Base-by-base conservation (phyloP, 177 flowering plant genomes). In the Vitis hybrid region DNA sequence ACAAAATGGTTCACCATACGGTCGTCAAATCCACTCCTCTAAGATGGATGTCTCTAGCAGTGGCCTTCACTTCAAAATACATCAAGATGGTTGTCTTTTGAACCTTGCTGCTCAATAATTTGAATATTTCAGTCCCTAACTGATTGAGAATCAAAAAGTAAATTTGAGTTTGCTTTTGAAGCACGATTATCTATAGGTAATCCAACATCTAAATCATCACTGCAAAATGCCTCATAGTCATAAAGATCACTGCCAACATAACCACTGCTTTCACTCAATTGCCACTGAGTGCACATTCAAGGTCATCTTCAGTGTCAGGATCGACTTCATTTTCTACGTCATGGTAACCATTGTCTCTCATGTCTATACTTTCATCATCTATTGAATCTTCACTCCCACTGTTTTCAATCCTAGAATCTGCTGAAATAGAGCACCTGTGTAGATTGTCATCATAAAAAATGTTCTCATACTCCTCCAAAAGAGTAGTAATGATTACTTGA, bases 251-350 rank as follows among this genome's bases (percentile, higher is more conserved):
- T 87, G 74, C 89, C 92, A 70, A 75, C 89, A 80, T 80, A 89
- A 31, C 96, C 93, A 78, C 98, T 91, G 74, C 91, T 95, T 79
- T 86, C 98, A 76, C 99, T 90, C 73, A 89, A 76, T 77, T 95
- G 29, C 94, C 98, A 81, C 93, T 90, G 39, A 84, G 80, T 18
- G 85, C 84, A 51, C 97, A 93, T 58, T 87, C 97, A 72, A 76
- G 76, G 63, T 91, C 94, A 69, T 86, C 89, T 71, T 90, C 92
- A 62, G 83, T 83, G 56, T 91, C 98, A 10, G 72, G 89, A 67
- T 88, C 90, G 66, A 73, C 93, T 77, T 89, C 97, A 74, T 90
- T 92, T 84, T 93, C 87, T 64, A 87, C 90, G 82, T 89, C 93
- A 81, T 89, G 97, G 77, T 87, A 93, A 49, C 94, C 97, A 86